Evolutionary conservation across 306 rosid genomes (phyloP), one percentile per base, ranked within the genome.

Genomic region (Lathyrus tuberosus): DNA sequence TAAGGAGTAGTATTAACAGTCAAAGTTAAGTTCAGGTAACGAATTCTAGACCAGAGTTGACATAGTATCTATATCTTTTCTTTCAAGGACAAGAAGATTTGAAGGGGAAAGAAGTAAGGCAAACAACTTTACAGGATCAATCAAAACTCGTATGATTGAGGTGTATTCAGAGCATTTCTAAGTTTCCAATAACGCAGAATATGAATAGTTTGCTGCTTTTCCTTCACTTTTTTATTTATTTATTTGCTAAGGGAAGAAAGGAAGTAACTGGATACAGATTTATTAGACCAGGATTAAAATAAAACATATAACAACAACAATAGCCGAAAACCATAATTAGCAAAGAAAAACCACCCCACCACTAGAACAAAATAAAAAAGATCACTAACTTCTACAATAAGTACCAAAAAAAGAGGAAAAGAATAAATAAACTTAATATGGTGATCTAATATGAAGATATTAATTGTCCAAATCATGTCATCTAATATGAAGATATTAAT

Each of bases 21-120:
- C 31, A 24, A 65, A 58, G 28, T 57, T 67, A 61, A 48, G 28
- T 64, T 47, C 38, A 51, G 54, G 57, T 51, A 48, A 43, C 46
- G 56, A 59, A 51, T 65, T 61, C 37, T 14, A 72, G 42, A 77
- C 70, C 47, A 65, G 71, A 58, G 43, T 65, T 51, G n/a, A 42
- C 3, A 49, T 4, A 35, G 35, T 24, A 63, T 10, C 53, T 28
- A 13, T 22, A 66, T 51, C 48, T 26, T 69, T 28, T 12, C 77
- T 56, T 43, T 73, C 44, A 38, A 43, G 46, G 38, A 74, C 69
- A 65, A 17, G 15, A 14, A 51, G 24, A 59, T 64, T 52, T 57
- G 13, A 71, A 65, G 43, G 22, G 18, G 43, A 13, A 10, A 12
- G 51, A 26, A 5, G 2, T 31, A 53, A 16, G 42, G 33, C 48